Conservation (phyloP, 441 rosid genomes). For the Erodium moschatum region DNA sequence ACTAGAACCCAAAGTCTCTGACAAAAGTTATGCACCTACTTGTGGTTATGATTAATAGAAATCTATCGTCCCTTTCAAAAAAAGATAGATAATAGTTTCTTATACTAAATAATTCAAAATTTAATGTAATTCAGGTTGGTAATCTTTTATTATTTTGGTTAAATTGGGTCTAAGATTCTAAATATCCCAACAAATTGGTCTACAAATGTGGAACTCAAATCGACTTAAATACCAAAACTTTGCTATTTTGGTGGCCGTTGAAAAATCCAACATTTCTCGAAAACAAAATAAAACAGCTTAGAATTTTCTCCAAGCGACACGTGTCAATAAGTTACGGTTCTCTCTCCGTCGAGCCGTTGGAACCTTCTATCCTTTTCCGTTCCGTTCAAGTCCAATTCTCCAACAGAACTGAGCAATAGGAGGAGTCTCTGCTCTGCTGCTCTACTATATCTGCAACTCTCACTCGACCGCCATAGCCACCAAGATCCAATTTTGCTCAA, state of each 20-base stretch:
- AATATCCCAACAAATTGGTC: neutral
- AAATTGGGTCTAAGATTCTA: too few species aligned
- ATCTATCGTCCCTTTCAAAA: too few species aligned
- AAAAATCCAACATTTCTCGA: neutral
- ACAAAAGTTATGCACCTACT: too few species aligned
- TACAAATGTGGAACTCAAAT: neutral
- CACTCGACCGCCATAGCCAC: neutral
- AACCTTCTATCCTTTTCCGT: neutral
- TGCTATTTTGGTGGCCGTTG: neutral
- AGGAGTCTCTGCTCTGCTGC: too few species aligned
- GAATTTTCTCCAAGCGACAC: neutral
- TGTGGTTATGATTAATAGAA: too few species aligned
- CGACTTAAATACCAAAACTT: neutral
- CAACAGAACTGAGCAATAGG: neutral
- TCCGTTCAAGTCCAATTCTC: neutral
- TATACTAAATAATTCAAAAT: too few species aligned
- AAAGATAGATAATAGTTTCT: too few species aligned
- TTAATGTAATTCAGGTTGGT: too few species aligned
- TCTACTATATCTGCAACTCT: neutral
- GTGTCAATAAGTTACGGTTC: neutral
- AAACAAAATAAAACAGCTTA: too few species aligned
- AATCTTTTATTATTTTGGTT: too few species aligned
- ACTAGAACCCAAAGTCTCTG: too few species aligned
- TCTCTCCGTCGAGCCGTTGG: neutral
- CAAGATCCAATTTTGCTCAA: neutral